Base-by-base conservation (phyloP, 768 basidiomycete species). In the Fomitopsis serialis region DNA sequence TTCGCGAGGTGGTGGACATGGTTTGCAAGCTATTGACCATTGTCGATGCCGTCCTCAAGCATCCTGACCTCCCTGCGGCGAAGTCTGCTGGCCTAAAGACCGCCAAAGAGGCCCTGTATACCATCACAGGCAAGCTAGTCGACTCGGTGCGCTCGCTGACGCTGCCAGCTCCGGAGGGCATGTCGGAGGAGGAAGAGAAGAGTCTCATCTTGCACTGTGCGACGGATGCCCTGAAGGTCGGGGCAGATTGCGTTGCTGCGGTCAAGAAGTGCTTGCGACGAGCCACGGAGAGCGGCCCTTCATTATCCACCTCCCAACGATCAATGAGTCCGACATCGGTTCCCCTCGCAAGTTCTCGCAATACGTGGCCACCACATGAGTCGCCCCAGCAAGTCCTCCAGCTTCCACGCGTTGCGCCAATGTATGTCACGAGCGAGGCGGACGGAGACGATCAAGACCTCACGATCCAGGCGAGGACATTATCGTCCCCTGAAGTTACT, bases 1-100 rank as follows among this genome's bases (percentile, higher is more conserved):
- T 95, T n/a, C 82, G 88, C 48, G 92, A 96, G 70, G 89, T 94
- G 45, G 89, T 98, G 48, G 93, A 96, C 68, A 85, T 88, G 73
- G 93, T 97, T 21, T 89, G 92, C 72, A 90, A 89, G 64, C 77
- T 97, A 55, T 78, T 99, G 50, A 87, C 86, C 27, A 85, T 98
- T 52, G 92, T 96, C 45, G 96, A 98, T 66, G 85, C 87, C 9
- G 90, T 97, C 40, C 81, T 87, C 63, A 79, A 78, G 48, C 87
- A 92, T 63, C 82, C 87, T 2, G 84, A 85, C 44, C 74, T 94
- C 40, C 80, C 82, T 35, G 62, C 71, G 27, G 73, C 81, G 55
- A 85, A 88, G 63, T 70, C 87, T 12, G 78, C 78, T 22, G 76
- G 78, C 63, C 76, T 98, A 24, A 81, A 76, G 58, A 69, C 74